Evolutionary conservation across 176 grass and related monocot species (phyloP).

Genomic region (Raddia distichophylla): DNA sequence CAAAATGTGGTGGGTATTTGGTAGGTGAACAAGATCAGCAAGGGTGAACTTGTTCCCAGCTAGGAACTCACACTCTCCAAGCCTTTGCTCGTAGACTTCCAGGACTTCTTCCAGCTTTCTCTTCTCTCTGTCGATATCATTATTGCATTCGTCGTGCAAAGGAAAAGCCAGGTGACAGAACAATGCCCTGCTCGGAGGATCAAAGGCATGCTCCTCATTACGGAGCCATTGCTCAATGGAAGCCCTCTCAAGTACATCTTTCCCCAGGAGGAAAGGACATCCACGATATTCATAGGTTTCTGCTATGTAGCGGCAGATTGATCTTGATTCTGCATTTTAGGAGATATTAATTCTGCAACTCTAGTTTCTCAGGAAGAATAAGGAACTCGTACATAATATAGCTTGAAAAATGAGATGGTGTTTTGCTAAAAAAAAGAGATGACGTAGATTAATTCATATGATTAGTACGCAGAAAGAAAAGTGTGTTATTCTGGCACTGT

Average conservation of each 20-base stretch:
- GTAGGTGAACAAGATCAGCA: slow-evolving; percentile 79
- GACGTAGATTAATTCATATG: neutral
- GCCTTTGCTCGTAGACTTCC: slow-evolving; percentile 77
- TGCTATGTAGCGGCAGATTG: slow-evolving; percentile 79
- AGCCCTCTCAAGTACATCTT: slow-evolving; percentile 84
- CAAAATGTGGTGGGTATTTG: slow-evolving; percentile 58
- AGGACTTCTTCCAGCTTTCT: slow-evolving; percentile 70
- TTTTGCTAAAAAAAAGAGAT: neutral
- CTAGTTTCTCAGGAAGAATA: neutral
- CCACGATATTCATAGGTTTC: slow-evolving; percentile 64
- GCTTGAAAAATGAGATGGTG: neutral
- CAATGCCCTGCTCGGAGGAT: slow-evolving; percentile 75
- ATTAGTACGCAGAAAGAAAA: neutral
- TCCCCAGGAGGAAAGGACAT: slow-evolving; percentile 75
- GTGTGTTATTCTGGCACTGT: neutral
- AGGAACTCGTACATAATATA: neutral
- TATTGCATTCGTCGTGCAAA: slow-evolving; percentile 20
- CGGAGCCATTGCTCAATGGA: slow-evolving; percentile 97
- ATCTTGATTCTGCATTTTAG: slow-evolving; percentile 78
- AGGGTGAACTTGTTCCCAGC: slow-evolving; percentile 82
- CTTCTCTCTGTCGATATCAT: slow-evolving; percentile 36
- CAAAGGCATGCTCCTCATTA: slow-evolving; percentile 85
- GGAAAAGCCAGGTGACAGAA: slow-evolving; percentile 80
- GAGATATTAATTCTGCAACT: slow-evolving; percentile 21
- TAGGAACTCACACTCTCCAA: slow-evolving; percentile 62